Base-by-base conservation (phyloP, 1,284 basidiomycete genomes). In the Ganoderma resinaceum region DNA sequence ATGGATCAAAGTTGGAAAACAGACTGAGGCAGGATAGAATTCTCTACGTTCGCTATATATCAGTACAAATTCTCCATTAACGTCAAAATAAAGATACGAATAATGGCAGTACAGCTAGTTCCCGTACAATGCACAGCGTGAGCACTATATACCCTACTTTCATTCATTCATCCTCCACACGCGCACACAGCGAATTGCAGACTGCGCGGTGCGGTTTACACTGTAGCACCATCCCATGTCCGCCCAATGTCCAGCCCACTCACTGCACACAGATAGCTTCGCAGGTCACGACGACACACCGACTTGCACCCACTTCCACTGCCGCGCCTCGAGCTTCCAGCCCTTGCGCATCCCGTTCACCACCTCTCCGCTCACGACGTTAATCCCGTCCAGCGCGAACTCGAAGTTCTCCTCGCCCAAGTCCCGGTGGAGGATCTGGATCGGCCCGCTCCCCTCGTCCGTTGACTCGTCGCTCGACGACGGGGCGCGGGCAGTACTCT, bases 351-450 rank as follows among this genome's bases (percentile, higher is more conserved):
- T 72, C 43, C 75, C 75, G 67, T 74, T 70, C 64, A 65, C 69
- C 31, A 69, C 68, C 64, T 76, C 72, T 60, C 43, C 66, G 66
- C 70, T 72, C 61, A 76, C 53, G 42, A 76, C 61, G 58, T 66
- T 61, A 53, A 79, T 68, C 63, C 77, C 78, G 43, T 76, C 77
- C 55, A 66, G 53, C 31, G 70, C 66, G 67, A 79, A 79, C 61
- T 76, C 76, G 52, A 79, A 72, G 67, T 76, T 76, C 64, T 76
- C 71, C 63, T 71, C 69, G 61, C 71, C 65, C n/a, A 79, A 59
- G 58, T 76, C 72, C 3, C 71, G 72, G 53, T 77, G 76, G 52
- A 78, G 62, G 66, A 78, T 69, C 67, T 74, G 70, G 37, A 76
- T 67, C 23, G 70, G 67, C 12, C 69, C 69, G 49, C 46, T 68